Conservation (phyloP, 495 filamentous ascomycete genomes). For the Penicillium paxilli region DNA sequence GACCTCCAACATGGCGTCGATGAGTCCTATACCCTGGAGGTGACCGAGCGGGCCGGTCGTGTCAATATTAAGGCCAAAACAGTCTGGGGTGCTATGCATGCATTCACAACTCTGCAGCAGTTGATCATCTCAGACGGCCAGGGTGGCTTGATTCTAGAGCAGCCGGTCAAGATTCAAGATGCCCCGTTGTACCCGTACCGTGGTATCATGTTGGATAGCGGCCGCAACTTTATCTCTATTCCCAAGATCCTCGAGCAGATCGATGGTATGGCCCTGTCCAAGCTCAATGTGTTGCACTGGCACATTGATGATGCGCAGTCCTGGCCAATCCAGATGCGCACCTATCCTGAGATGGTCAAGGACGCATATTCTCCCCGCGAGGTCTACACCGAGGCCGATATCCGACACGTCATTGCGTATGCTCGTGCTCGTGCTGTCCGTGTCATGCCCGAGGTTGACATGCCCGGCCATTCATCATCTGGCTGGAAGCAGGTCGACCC, state of each 20-base stretch:
- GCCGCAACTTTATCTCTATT: conserved; percentile 50
- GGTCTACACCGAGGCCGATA: conserved; percentile 37
- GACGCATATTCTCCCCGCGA: conserved; percentile 55
- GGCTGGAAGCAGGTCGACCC: conserved; percentile 58
- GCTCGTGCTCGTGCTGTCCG: conserved; percentile 48
- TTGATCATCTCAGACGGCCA: conserved; percentile 48
- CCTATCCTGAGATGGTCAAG: conserved; percentile 53
- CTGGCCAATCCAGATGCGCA: conserved; percentile 49
- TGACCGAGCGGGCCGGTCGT: conserved; percentile 28
- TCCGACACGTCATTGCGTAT: conserved; percentile 46
- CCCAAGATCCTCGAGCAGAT: conserved; percentile 52
- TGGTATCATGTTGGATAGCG: conserved; percentile 53
- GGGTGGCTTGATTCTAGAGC: conserved; percentile 48
- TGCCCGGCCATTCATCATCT: conserved; percentile 50
- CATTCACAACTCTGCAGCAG: conserved; percentile 59
- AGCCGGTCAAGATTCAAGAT: conserved; percentile 49
- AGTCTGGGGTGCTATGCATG: conserved; percentile 56
- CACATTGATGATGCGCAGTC: conserved; percentile 53
- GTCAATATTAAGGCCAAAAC: conserved; percentile 50
- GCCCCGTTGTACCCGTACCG: conserved; percentile 49
- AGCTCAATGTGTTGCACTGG: conserved; percentile 55
- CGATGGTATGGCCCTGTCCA: conserved; percentile 52
- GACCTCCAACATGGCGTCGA: conserved; percentile 55
- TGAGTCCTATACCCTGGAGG: conserved; percentile 57
- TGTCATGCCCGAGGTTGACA: conserved; percentile 53